Evolutionary conservation across 2,329 filamentous ascomycete genomes (phyloP), one percentile per base, ranked within the genome.

Genomic region (Cordyceps cateniannulata): DNA sequence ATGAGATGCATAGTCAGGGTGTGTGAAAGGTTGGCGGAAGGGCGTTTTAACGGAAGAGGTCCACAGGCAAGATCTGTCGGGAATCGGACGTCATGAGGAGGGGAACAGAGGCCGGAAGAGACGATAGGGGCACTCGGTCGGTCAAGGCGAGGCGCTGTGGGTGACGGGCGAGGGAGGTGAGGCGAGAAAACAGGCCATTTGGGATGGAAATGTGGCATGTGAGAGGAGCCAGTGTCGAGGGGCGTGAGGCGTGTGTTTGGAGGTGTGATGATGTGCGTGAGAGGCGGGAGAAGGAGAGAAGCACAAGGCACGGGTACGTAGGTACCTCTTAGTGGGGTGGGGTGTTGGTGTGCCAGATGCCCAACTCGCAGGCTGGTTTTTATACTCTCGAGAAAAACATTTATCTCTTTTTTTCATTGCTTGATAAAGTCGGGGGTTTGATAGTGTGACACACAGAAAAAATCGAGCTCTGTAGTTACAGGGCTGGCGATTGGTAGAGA

Each of bases 111-210:
- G 32, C 32, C 6, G 18, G 14, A 22, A 10, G 14, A 25, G 22
- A 18, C 42, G 42, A 20, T 7, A 9, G 42, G 18, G 3, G n/a
- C 6, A 22, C 42, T 22, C 16, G 3, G 18, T 45, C 18, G 42
- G 42, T 22, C n/a, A 22, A 20, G 42, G n/a, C 42, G n/a, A 45
- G 10, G 22, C 18, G 29, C 24, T 22, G 29, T 20, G 22, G 27
- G 22, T n/a, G 27, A 25, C 47, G 40, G 27, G 5, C n/a, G 40
- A 29, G 52, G 29, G 25, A 49, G 5, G 50, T 55, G 52, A 55
- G 38, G 52, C 40, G 42, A 48, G 27, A 44, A 57, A 57, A 57
- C 54, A 57, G 54, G 54, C 54, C 54, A 57, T 38, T 38, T 48
- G 12, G 14, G 27, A 44, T 44, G 18, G 18, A 25, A 27, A 44